Conservation (phyloP, 2,329 filamentous ascomycete species). For the Escovopsis sp. region DNA sequence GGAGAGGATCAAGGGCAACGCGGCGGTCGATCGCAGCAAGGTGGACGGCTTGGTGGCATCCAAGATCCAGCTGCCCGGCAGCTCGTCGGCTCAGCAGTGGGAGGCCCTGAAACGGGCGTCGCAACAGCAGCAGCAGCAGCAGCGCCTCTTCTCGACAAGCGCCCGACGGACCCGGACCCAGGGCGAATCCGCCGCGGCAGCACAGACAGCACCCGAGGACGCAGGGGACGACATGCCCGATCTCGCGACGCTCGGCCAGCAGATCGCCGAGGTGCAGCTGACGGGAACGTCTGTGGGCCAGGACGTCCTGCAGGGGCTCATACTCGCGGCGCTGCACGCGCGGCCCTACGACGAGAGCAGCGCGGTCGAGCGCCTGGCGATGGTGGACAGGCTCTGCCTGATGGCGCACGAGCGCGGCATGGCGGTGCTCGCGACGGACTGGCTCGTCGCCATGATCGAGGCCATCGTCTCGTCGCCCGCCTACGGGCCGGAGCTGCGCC, state of each 20-base stretch:
- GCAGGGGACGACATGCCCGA: conserved; percentile 1
- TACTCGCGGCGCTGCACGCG: conserved; percentile 23
- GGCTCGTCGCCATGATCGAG: conserved; percentile 35
- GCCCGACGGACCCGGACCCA: conserved; percentile 11
- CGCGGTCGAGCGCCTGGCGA: conserved; percentile 17
- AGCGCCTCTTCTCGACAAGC: conserved; percentile 20
- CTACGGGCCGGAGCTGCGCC: conserved; percentile 19
- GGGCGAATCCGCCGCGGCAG: not conserved
- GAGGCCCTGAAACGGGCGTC: conserved; percentile 20
- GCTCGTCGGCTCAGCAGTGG: conserved; percentile 19
- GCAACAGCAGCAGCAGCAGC: conserved; percentile 10
- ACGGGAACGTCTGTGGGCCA: conserved; percentile 21
- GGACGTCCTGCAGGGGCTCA: conserved; percentile 21
- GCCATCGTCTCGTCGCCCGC: conserved; percentile 19
- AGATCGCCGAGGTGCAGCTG: conserved; percentile 25
- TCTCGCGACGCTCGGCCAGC: conserved; percentile 12
- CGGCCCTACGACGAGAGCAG: conserved; percentile 9
- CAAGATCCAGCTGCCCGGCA: conserved; percentile 19
- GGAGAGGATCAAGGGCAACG: conserved; percentile 17
- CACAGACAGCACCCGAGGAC: conserved; percentile 2
- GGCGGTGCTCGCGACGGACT: conserved; percentile 26
- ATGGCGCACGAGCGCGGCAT: conserved; percentile 32
- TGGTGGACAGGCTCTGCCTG: conserved; percentile 29
- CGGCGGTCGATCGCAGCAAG: conserved; percentile 10
- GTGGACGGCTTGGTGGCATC: conserved; percentile 17